Conservation (phyloP, 2,329 filamentous ascomycete genomes). For the Cordyceps cateniannulata region DNA sequence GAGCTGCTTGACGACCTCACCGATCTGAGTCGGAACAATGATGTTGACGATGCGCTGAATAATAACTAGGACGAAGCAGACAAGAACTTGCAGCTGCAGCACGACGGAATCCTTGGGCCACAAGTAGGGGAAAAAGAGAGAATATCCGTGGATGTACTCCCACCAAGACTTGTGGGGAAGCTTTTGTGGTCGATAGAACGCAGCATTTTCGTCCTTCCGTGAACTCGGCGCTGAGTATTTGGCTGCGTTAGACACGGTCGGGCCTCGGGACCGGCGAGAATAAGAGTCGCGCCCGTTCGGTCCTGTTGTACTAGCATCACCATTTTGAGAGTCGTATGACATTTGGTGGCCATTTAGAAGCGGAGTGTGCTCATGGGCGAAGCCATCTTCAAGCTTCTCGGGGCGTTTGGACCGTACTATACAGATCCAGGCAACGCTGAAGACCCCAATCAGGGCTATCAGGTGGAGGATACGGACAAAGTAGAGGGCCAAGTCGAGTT, state of each 20-base stretch:
- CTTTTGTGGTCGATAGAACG: too few relatives aligned
- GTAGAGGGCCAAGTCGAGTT: slow-evolving; percentile 59
- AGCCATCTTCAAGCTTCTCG: slow-evolving; percentile 32
- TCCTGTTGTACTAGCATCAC: slow-evolving; percentile 17
- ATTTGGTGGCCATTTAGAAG: slow-evolving; percentile 37
- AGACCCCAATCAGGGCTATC: slow-evolving; percentile 47
- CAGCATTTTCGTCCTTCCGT: too few relatives aligned
- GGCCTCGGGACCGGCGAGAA: slow-evolving; percentile 27
- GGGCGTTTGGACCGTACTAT: slow-evolving; percentile 33
- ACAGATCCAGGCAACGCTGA: slow-evolving; percentile 34
- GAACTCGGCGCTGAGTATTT: too few relatives aligned
- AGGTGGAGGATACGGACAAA: slow-evolving; percentile 63
- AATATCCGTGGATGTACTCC: too few relatives aligned
- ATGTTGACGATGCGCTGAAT: slow-evolving; percentile 81
- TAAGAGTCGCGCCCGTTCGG: slow-evolving; percentile 6
- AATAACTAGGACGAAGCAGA: slow-evolving; percentile 77
- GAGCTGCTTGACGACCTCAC: slow-evolving; percentile 70
- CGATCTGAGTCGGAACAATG: slow-evolving; percentile 75
- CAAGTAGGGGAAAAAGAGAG: too few relatives aligned
- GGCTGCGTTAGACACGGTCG: too few relatives aligned
- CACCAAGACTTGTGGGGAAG: too few relatives aligned
- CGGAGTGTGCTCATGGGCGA: too few relatives aligned
- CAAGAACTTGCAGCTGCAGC: slow-evolving; percentile 70
- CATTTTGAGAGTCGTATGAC: slow-evolving; percentile 30
- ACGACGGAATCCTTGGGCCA: slow-evolving; percentile 71